phyloP scores from a whole-genome alignment of 139 green algal genomes.

The Gonium pectorale region DNA sequence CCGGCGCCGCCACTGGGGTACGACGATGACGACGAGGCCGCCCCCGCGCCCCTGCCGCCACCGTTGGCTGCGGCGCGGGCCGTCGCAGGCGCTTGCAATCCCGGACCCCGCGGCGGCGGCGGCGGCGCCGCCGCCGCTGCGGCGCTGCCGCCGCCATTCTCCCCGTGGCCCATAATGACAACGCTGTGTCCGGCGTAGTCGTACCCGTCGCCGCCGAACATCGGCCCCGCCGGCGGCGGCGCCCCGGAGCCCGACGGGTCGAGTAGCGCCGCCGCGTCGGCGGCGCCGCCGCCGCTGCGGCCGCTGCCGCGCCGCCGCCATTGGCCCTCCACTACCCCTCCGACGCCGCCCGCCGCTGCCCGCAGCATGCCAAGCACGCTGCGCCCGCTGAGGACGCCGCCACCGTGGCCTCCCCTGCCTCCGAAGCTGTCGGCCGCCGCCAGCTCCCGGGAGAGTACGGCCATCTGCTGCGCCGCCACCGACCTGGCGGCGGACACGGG shows the following conservation, averaged over 20 bases:
- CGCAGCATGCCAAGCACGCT: neutral
- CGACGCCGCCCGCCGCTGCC: too few species aligned
- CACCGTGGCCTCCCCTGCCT: neutral
- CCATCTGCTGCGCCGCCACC: slow-evolving; percentile 70
- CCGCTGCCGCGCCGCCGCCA: too few species aligned
- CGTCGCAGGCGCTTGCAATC: neutral
- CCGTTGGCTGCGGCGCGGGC: neutral
- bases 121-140: neutral
- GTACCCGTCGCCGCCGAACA: neutral
- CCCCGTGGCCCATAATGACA: too few species aligned
- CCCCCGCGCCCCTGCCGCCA: neutral
- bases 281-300: too few species aligned
- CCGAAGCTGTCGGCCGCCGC: neutral
- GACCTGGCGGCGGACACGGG: slow-evolving; percentile 45
- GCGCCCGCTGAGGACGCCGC: neutral
- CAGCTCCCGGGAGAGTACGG: slow-evolving; percentile 55
- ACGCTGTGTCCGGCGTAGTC: neutral
- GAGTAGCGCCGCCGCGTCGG: too few species aligned
- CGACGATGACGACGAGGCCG: too few species aligned
- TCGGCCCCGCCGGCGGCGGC: neutral
- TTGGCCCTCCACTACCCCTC: too few species aligned
- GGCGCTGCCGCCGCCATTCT: neutral
- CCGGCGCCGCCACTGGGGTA: neutral
- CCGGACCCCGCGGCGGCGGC: neutral
- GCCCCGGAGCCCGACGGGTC: neutral